Base-by-base conservation (phyloP, 768 basidiomycete species). In the Steccherinum ochraceum region DNA sequence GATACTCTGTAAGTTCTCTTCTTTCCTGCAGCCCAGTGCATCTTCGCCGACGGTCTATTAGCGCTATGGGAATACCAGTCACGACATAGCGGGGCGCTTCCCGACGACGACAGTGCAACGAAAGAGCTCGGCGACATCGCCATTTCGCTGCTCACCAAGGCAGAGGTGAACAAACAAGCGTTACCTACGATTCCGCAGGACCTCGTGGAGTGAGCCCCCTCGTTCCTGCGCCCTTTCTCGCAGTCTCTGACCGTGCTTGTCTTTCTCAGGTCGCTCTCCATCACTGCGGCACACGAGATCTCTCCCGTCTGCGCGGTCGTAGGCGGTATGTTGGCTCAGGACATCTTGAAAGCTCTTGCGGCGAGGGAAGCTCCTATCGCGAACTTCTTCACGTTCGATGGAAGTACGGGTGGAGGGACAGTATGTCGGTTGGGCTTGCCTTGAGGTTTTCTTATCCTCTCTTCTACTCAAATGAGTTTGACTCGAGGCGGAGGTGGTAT, bases 221-320 rank as follows among this genome's bases (percentile, higher is more conserved):
- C 3, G 20, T n/a, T 20, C 30, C 21, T 41, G 21, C 24, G n/a
- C 5, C 13, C 11, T 16, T 12, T 13, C 13, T 19, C 18, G 21
- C 19, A n/a, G 12, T 7, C 26, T 20, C 41, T 27, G 27, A 45
- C 25, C 21, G 16, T 48, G 12, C 12, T 40, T 12, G 24, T 45
- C 1, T 12, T 20, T 39, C 24, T 25, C 47, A 96, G 93, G 56
- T 71, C 80, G n/a, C 56, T 88, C 40, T 72, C 84, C 3, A 75
- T 71, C 12, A 83, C 86, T n/a, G 85, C 90, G 5, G 68, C 71
- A 18, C 83, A 87, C 64, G 93, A 95, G 64, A 91, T 97, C 70
- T 86, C 93, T 0, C 93, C 96, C 0, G 84, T 93, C 1, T 91
- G 93, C 64, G 96, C 96, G 1, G 88, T 99, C 27, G 76, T 99